Percentiles rank a stretch among this genome's conserved stretches.
phyloP scores from a whole-genome alignment of 192 early-diverging fungal species.

The Funneliformis mosseae region DNA sequence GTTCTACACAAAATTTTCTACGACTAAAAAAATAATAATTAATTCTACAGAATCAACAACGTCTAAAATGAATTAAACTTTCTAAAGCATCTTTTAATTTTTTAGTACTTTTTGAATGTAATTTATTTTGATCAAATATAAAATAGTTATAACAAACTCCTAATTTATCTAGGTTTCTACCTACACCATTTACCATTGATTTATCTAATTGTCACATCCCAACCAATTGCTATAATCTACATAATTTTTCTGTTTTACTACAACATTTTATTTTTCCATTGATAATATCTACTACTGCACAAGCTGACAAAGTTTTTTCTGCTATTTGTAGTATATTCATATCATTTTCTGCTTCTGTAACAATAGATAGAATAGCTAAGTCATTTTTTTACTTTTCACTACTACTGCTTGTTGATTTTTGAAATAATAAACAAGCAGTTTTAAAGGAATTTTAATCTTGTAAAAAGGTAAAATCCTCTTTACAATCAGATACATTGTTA shows the following conservation, averaged over 20 bases:
- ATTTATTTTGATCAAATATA: slow-evolving; percentile 2
- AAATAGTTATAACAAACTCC: background rate
- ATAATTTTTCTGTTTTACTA: background rate
- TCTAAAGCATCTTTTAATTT: background rate
- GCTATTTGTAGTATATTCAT: too few species aligned
- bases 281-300: background rate
- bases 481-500: too few species aligned
- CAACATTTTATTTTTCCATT: background rate
- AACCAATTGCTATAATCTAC: background rate
- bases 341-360: too few species aligned
- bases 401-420: too few species aligned
- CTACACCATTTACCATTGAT: background rate
- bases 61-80: background rate
- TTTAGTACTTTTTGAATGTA: background rate
- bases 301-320: too few species aligned
- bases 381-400: too few species aligned
- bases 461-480: too few species aligned
- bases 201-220: slow-evolving; percentile 3
- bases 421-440: too few species aligned
- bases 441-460: too few species aligned
- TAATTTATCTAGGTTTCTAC: background rate
- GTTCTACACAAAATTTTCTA: background rate
- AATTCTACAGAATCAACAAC: background rate
- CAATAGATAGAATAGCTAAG: too few species aligned
- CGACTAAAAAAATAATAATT: background rate